Conservation (phyloP, 140 eudicot species). For the Stevia rebaudiana region DNA sequence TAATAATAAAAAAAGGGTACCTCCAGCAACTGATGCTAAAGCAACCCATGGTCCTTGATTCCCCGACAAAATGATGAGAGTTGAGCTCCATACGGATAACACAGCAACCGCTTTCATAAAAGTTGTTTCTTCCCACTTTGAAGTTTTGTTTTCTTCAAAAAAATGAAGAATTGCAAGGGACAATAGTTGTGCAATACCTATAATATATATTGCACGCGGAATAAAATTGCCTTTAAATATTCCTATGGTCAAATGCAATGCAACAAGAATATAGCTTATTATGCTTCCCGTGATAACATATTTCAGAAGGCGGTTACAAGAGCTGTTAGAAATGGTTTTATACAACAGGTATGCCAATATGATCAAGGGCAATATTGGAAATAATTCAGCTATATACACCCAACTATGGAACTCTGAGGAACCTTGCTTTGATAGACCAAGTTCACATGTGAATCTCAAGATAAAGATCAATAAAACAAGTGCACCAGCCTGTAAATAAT, state of each 20-base stretch:
- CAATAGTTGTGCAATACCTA: constrained; percentile 55
- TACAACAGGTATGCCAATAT: constrained; percentile 51
- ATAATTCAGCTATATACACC: constrained; percentile 42
- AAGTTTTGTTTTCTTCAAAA: constrained; percentile 19
- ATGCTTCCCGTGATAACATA: constrained; percentile 53
- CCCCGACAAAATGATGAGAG: constrained; percentile 71
- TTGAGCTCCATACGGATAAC: constrained; percentile 81
- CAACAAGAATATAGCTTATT: constrained; percentile 56
- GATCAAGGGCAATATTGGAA: constrained; percentile 49
- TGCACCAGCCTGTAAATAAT: constrained; percentile 50
- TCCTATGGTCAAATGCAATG: constrained; percentile 49
- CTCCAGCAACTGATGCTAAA: constrained; percentile 63
- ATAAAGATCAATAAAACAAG: constrained; percentile 50
- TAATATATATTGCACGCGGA: constrained; percentile 59
- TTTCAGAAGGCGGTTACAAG: constrained; percentile 34
- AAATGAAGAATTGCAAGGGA: constrained; percentile 42
- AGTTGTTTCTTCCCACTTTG: constrained; percentile 38
- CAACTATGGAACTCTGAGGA: constrained; percentile 34
- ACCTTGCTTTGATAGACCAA: constrained; percentile 82
- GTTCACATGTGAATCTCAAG: constrained; percentile 59
- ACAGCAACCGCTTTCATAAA: constrained; percentile 50
- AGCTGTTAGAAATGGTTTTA: constrained; percentile 35
- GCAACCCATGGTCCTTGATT: constrained; percentile 86
- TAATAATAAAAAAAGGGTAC: constrained; percentile 33
- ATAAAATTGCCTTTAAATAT: constrained; percentile 47